phyloP scores from a whole-genome alignment of 2,329 filamentous ascomycete genomes.

The Hyphodiscus sp. region DNA sequence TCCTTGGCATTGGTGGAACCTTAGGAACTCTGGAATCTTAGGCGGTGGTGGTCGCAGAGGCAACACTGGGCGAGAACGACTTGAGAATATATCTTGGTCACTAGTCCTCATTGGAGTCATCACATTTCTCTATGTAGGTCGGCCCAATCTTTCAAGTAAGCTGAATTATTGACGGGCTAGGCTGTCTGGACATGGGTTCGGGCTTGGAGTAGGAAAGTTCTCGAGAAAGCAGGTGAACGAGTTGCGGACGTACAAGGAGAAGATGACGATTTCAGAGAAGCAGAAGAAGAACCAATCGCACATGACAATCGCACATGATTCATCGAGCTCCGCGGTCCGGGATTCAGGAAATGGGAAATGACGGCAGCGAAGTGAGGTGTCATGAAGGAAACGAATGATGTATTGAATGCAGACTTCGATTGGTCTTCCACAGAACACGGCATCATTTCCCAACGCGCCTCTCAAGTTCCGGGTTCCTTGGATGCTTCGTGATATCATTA shows the following conservation, averaged over 20 bases:
- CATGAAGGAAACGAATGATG: not conserved
- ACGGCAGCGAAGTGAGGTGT: not conserved
- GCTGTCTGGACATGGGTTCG: constrained; percentile 77
- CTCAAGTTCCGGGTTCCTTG: not conserved
- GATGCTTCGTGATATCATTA: not conserved
- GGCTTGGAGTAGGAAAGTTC: constrained; percentile 61
- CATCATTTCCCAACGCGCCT: not conserved
- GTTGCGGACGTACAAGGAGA: constrained; percentile 74
- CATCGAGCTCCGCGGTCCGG: constrained; percentile 6
- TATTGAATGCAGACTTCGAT: not conserved
- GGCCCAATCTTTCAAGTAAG: not conserved
- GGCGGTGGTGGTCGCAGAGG: constrained; percentile 45
- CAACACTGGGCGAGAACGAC: constrained; percentile 65
- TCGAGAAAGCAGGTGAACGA: constrained; percentile 70
- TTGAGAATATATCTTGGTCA: constrained; percentile 72
- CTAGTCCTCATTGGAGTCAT: constrained; percentile 73
- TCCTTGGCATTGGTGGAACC: constrained; percentile 70
- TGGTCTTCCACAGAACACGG: not conserved
- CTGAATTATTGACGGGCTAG: constrained; percentile 34
- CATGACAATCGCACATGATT: constrained; percentile 6
- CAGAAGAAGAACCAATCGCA: constrained; percentile 30
- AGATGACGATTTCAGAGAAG: constrained; percentile 45
- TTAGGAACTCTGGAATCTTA: constrained; percentile 55
- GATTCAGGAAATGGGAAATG: constrained; percentile 15
- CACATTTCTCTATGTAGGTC: constrained; percentile 69